A percentile compares a stretch with the other conserved stretches of the same genome.
Conservation (phyloP, 495 filamentous ascomycete genomes). For the Aspergillus nanangensis region DNA sequence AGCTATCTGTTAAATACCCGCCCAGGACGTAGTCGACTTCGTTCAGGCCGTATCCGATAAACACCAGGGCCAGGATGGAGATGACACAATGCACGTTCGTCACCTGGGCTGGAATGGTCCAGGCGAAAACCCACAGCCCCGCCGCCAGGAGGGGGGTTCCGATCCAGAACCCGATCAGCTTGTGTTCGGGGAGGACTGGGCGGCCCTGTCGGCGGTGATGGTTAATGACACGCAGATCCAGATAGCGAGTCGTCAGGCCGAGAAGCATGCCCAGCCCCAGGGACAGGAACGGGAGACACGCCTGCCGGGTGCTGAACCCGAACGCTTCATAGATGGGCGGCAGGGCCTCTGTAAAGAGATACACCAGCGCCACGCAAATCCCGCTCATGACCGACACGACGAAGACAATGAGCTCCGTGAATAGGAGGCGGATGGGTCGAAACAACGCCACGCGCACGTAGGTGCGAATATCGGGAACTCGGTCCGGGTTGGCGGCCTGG, state of each 20-base stretch:
- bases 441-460: constrained; percentile 39
- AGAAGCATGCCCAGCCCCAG: constrained; percentile 41
- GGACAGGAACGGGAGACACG: constrained; percentile 47
- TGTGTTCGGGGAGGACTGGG: constrained; percentile 44
- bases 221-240: constrained; percentile 36
- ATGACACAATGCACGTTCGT: constrained; percentile 35
- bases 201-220: constrained; percentile 21
- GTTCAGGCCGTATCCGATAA: constrained; percentile 49
- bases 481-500: constrained; percentile 36
- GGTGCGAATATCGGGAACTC: constrained; percentile 28
- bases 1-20: constrained; percentile 53
- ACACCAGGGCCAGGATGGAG: constrained; percentile 36
- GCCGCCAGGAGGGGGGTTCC: constrained; percentile 43
- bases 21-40: constrained; percentile 48
- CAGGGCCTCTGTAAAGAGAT: constrained; percentile 50
- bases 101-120: constrained; percentile 44
- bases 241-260: constrained; percentile 40
- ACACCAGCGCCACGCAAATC: constrained; percentile 46
- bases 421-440: constrained; percentile 41
- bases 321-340: constrained; percentile 41
- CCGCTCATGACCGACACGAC: constrained; percentile 41
- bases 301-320: constrained; percentile 31
- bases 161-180: constrained; percentile 44
- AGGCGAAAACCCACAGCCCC: constrained; percentile 47
- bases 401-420: constrained; percentile 47